phyloP scores from a whole-genome alignment of 441 rosid genomes.

The Melastoma candidum region DNA sequence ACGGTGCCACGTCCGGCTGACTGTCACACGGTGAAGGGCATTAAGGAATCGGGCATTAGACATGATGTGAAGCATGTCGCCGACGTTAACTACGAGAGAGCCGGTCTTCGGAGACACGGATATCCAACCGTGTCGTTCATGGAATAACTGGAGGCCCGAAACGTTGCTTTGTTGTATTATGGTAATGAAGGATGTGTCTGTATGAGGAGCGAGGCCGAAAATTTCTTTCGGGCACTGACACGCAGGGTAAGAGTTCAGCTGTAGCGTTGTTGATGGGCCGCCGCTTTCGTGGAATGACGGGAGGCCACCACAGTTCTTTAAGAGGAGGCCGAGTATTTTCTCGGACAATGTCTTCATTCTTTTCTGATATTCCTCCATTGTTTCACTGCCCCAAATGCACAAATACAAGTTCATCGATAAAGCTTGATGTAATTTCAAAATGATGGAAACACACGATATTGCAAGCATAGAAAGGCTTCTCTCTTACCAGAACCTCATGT shows the following conservation, averaged over 20 bases:
- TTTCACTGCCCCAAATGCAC: conserved; percentile 22
- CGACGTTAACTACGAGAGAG: conserved; percentile 30
- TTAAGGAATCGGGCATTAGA: conserved; percentile 26
- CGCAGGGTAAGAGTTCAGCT: conserved; percentile 46
- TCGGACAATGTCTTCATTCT: conserved; percentile 22
- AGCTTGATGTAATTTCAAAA: neutral
- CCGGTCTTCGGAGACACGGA: conserved; percentile 20
- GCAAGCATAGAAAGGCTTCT: conserved; percentile 30
- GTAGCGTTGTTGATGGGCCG: conserved; percentile 26
- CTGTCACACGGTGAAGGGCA: conserved; percentile 25
- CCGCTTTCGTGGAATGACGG: conserved; percentile 8
- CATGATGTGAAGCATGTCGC: conserved; percentile 28
- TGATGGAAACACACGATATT: neutral
- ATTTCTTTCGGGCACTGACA: conserved; percentile 36
- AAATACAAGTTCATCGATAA: neutral
- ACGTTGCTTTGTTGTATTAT: conserved; percentile 34
- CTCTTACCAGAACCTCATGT: conserved; percentile 31
- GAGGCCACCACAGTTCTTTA: conserved; percentile 13
- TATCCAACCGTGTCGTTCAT: conserved; percentile 38
- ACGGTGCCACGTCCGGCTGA: conserved; percentile 18
- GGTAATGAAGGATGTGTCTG: conserved; percentile 44
- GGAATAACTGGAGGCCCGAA: conserved; percentile 36
- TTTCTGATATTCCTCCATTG: conserved; percentile 34
- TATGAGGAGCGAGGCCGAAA: conserved; percentile 53
- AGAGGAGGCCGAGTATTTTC: conserved; percentile 20